These are phyloP conservation scores for Podospora conica DNA, from an alignment of 495 filamentous ascomycete species.

Conservation along the genomic window DNA sequence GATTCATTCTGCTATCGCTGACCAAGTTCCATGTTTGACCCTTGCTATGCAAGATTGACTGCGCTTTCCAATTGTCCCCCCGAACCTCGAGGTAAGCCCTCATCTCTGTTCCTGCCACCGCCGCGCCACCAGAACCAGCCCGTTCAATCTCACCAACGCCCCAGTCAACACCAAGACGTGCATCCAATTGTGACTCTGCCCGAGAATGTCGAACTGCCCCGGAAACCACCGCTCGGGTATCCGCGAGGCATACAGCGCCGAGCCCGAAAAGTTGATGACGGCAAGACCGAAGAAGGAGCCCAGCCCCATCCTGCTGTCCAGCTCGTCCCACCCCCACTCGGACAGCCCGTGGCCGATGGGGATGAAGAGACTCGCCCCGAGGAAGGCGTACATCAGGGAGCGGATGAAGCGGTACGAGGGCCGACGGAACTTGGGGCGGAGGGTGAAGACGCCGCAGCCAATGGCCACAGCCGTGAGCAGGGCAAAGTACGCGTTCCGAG, in stretches of 20 bases:
- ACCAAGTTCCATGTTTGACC: too few species aligned
- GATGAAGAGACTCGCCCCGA: conserved; percentile 1
- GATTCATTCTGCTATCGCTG: too few species aligned
- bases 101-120: conserved; percentile 5
- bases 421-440: conserved; percentile 2
- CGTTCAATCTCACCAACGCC: conserved; percentile 1
- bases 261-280: conserved; percentile 5
- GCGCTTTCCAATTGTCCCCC: too few species aligned
- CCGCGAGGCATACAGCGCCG: conserved; percentile 4
- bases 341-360: conserved; percentile 2
- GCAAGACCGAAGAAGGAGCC: conserved; percentile 2
- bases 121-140: neutral
- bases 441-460: conserved; percentile 3
- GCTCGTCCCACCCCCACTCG: neutral
- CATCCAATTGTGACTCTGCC: conserved; percentile 13
- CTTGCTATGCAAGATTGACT: too few species aligned
- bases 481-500: neutral
- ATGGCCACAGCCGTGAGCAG: conserved; percentile 1
- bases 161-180: conserved; percentile 4
- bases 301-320: conserved; percentile 2
- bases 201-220: conserved; percentile 7
- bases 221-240: conserved; percentile 10
- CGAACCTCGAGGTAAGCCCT: neutral
- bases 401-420: conserved; percentile 1
- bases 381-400: conserved; percentile 4